Conservation (phyloP, 768 basidiomycete species). For the Mrakia frigida region DNA sequence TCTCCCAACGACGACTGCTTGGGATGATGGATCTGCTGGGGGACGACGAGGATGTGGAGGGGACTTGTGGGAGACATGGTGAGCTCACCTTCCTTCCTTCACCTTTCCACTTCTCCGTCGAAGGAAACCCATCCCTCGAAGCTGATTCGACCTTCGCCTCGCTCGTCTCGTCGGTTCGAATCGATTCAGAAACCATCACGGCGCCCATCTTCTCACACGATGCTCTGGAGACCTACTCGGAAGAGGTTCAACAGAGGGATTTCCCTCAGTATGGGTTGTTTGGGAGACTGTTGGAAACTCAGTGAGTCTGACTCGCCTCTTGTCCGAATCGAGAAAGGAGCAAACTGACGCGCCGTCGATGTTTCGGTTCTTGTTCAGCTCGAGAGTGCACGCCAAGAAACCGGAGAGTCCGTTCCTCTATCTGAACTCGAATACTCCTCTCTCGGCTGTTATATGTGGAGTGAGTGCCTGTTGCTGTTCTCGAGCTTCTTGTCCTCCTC, state of each 20-base stretch:
- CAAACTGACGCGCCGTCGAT: neutral
- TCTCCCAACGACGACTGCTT: neutral
- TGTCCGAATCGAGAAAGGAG: neutral
- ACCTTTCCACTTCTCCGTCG: neutral
- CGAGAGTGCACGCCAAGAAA: neutral
- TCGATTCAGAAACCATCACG: neutral
- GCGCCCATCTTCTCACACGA: conserved; percentile 7
- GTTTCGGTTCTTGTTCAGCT: neutral
- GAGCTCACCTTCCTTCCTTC: neutral
- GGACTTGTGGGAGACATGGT: neutral
- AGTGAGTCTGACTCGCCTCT: neutral
- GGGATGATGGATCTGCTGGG: neutral
- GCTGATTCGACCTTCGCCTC: no score
- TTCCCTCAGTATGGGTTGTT: conserved; percentile 13
- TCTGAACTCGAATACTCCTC: neutral
- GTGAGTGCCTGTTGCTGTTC: neutral
- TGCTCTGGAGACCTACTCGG: neutral
- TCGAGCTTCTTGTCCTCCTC: neutral
- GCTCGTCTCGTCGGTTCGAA: no score
- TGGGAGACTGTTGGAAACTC: neutral
- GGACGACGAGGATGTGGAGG: neutral
- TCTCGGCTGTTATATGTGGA: neutral
- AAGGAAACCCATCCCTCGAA: no score
- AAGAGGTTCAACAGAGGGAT: neutral
- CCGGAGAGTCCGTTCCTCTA: neutral